Conservation (phyloP, 2,329 filamentous ascomycete species). For the Colletotrichum zoysiae region DNA sequence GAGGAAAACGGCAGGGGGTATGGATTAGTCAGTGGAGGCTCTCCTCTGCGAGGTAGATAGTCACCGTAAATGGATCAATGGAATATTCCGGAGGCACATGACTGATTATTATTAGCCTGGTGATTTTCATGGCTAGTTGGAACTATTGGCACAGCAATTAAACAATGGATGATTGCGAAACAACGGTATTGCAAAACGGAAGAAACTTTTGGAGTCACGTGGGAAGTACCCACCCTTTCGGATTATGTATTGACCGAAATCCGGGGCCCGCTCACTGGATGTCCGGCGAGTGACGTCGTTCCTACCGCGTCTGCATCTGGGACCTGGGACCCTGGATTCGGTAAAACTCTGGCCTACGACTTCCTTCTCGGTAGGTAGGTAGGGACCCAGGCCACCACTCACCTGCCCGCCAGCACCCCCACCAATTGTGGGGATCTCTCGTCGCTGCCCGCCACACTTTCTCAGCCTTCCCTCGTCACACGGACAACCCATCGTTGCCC, state of each 20-base stretch:
- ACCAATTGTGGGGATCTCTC: conserved; percentile 33
- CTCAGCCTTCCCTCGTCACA: conserved; percentile 39
- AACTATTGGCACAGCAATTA: too few species aligned
- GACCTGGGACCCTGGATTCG: conserved; percentile 36
- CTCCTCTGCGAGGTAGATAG: too few species aligned
- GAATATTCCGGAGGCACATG: too few species aligned
- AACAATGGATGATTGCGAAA: too few species aligned
- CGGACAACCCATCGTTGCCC: conserved; percentile 30
- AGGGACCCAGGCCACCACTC: background rate
- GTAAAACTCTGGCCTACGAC: conserved; percentile 31
- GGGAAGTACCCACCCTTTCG: rapidly evolving
- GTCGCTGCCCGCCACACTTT: conserved; percentile 14
- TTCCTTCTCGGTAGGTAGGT: background rate
- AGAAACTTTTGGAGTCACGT: conserved; percentile 3
- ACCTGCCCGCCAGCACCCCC: conserved; percentile 1
- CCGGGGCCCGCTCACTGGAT: background rate
- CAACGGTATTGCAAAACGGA: too few species aligned
- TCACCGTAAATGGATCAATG: too few species aligned
- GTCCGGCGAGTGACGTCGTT: conserved; percentile 32
- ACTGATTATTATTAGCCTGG: too few species aligned
- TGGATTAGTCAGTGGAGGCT: too few species aligned
- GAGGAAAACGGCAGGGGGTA: too few species aligned
- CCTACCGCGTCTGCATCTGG: background rate
- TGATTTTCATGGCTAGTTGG: too few species aligned
- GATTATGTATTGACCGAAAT: background rate